These are phyloP conservation scores for Aspergillus novofumigatus DNA, from an alignment of 2,329 filamentous ascomycete genomes.

Conservation along the genomic window DNA sequence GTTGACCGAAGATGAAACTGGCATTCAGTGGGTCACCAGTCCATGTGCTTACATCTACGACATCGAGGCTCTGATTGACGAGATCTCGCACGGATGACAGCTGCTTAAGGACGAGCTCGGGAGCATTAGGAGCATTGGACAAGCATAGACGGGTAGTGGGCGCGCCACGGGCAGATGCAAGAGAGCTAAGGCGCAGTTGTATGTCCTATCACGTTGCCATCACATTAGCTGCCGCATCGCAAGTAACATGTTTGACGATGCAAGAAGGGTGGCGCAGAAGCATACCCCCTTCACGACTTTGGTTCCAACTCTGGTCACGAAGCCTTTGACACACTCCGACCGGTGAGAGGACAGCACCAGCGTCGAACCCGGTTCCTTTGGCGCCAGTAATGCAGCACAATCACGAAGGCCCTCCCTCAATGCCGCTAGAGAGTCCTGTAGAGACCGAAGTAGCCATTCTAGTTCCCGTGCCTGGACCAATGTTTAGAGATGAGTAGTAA, in stretches of 20 bases:
- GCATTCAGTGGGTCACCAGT: conserved; percentile 62
- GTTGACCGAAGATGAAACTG: conserved; percentile 55
- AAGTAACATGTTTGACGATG: neutral
- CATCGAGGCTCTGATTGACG: conserved; percentile 77
- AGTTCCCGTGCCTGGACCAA: conserved; percentile 52
- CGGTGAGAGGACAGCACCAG: conserved; percentile 82
- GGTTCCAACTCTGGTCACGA: conserved; percentile 85
- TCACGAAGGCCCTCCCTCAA: conserved; percentile 74
- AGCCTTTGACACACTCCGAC: conserved; percentile 87
- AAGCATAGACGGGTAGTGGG: conserved; percentile 50
- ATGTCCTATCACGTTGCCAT: conserved; percentile 54
- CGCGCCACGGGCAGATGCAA: conserved; percentile 49
- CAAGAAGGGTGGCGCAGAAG: conserved; percentile 14
- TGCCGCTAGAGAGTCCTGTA: conserved; percentile 58
- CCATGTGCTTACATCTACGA: conserved; percentile 72
- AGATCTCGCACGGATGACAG: conserved; percentile 69
- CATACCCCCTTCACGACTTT: conserved; percentile 83
- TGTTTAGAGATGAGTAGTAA: neutral
- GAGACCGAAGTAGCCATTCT: conserved; percentile 58
- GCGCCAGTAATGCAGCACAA: conserved; percentile 80
- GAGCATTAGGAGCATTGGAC: conserved; percentile 50
- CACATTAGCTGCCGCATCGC: conserved; percentile 1
- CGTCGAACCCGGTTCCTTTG: conserved; percentile 79
- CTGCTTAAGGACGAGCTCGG: conserved; percentile 61
- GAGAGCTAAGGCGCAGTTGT: conserved; percentile 62